These are phyloP conservation scores for Ophiocordyceps camponoti-leonardi DNA, from an alignment of 2,329 filamentous ascomycete species.

Conservation along the genomic window DNA sequence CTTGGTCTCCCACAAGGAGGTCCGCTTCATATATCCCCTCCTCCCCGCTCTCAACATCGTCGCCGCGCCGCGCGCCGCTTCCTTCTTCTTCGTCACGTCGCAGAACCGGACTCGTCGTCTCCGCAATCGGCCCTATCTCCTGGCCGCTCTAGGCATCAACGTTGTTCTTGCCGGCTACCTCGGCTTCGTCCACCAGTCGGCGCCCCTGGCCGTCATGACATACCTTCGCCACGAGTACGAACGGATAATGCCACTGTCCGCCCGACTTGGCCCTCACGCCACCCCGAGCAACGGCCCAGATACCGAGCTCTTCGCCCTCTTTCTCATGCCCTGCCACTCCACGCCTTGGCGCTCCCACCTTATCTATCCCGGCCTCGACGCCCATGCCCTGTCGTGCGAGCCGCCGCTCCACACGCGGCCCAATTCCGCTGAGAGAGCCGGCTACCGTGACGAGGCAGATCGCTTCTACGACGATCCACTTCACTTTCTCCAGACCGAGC, in stretches of 20 bases:
- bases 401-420: slow-evolving; percentile 57
- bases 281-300: slow-evolving; percentile 7
- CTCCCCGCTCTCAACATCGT: slow-evolving; percentile 75
- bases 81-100: slow-evolving; percentile 38
- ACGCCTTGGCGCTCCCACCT: slow-evolving; percentile 90
- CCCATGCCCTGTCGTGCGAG: slow-evolving; percentile 80
- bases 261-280: slow-evolving; percentile 6
- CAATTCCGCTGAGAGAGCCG: slow-evolving; percentile 38
- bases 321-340: slow-evolving; percentile 90
- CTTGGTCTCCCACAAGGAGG: slow-evolving; percentile 83
- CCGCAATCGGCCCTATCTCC: slow-evolving; percentile 38
- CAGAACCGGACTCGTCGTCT: slow-evolving; percentile 14
- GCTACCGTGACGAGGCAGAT: slow-evolving; percentile 80
- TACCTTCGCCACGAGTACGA: slow-evolving; percentile 65
- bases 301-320: slow-evolving; percentile 48
- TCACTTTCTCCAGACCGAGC: slow-evolving; percentile 35
- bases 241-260: slow-evolving; percentile 25
- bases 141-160: slow-evolving; percentile 46
- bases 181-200: slow-evolving; percentile 62
- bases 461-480: slow-evolving; percentile 59
- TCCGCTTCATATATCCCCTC: slow-evolving; percentile 89
- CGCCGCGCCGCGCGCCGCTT: slow-evolving; percentile 46
- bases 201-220: slow-evolving; percentile 54
- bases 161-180: slow-evolving; percentile 56
- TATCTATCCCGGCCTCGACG: slow-evolving; percentile 54